phyloP scores from a whole-genome alignment of 2,329 filamentous ascomycete genomes.

The Fusarium sp. region DNA sequence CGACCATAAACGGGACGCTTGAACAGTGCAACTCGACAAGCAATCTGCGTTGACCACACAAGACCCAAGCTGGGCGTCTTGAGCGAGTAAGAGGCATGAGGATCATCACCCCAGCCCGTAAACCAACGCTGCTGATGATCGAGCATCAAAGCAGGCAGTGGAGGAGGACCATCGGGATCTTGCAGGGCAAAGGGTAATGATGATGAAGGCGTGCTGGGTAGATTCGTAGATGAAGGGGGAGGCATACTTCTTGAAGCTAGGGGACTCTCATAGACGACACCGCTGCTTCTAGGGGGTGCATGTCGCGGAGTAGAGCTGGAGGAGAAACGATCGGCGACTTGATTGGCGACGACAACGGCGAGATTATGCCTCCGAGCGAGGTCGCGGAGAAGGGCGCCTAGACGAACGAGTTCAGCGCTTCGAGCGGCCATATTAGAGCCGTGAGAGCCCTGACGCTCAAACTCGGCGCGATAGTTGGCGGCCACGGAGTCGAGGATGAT shows the following conservation, averaged over 20 bases:
- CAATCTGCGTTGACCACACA: constrained; percentile 92
- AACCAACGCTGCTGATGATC: constrained; percentile 96
- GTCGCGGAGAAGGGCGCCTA: constrained; percentile 82
- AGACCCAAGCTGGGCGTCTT: constrained; percentile 92
- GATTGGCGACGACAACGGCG: constrained; percentile 93
- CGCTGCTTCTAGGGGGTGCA: constrained; percentile 44
- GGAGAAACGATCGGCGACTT: constrained; percentile 90
- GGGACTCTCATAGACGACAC: constrained; percentile 62
- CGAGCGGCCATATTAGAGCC: constrained; percentile 79
- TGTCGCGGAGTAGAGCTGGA: constrained; percentile 44
- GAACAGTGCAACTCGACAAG: constrained; percentile 84
- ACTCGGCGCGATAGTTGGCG: constrained; percentile 95
- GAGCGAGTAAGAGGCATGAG: constrained; percentile 61
- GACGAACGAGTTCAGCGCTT: constrained; percentile 80
- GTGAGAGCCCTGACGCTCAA: constrained; percentile 70
- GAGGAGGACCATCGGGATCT: constrained; percentile 52
- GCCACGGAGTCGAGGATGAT: constrained; percentile 93
- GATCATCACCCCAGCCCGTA: constrained; percentile 91
- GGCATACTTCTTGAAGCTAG: constrained; percentile 63
- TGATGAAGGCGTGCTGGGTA: constrained; percentile 57
- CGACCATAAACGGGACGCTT: constrained; percentile 73
- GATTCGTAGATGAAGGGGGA: constrained; percentile 49
- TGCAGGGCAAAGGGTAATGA: constrained; percentile 56
- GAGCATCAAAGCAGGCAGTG: constrained; percentile 74
- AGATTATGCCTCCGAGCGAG: constrained; percentile 82